Evolutionary conservation across 2,329 filamentous ascomycete genomes (phyloP), one percentile per base, ranked within the genome.

Genomic region (Pseudocercospora eumusae): DNA sequence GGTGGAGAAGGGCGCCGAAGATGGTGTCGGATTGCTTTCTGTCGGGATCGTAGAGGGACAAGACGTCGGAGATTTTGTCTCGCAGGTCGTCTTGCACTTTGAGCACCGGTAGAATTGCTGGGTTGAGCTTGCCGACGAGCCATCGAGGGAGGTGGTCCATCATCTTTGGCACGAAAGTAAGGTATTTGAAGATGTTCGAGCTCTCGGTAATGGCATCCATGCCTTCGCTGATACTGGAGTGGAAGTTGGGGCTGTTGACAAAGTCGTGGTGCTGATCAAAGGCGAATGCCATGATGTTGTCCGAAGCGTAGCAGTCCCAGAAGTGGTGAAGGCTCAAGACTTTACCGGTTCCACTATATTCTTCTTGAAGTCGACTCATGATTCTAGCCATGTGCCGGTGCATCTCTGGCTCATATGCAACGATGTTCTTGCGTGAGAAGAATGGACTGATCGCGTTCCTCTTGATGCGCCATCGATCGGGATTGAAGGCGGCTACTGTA

Each of bases 291-390:
- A 63, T 53, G 27, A 63, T 45, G 23, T 63, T 63, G 27, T 63
- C 61, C 45, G 57, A 52, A n/a, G 61, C 61, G 27, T 52, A 63
- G 45, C 61, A 63, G 15, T 59, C 61, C 61, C 61, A 63, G 21
- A 63, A 52, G 20, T 42, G 55, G 20, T 54, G 59, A 7, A 63
- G 15, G 27, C 31, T 59, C 23, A 63, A 31, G 20, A 63, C 56
- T 9, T 44, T 45, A 10, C 28, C 58, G 13, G 23, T 28, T 27
- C 44, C 52, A 25, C 33, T 28, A 42, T 56, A 63, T 23, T 63
- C 61, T 23, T 63, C n/a, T n/a, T 33, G 33, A 10, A 63, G 20
- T 10, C 53, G 42, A 8, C 33, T 6, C 23, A 63, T 58, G 23
- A 52, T 28, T 28, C 25, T 52, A 4, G 47, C 10, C 47, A 52